phyloP scores from a whole-genome alignment of 2,329 filamentous ascomycete genomes.

The Penicillium sp. region DNA sequence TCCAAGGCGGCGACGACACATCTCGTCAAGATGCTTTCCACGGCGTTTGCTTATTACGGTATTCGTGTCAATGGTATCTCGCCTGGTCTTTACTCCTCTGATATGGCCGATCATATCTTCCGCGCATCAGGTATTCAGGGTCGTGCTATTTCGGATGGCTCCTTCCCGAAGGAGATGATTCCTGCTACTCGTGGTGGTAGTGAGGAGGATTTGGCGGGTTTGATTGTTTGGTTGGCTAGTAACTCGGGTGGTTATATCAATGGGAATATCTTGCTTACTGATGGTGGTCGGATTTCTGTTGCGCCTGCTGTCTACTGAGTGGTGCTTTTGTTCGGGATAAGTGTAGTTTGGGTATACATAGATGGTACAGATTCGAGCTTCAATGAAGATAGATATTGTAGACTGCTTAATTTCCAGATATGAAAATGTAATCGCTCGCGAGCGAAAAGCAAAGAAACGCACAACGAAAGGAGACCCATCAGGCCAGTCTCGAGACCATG shows the following conservation, averaged over 20 bases:
- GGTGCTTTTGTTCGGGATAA: neutral
- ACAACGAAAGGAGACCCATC: too few relatives aligned
- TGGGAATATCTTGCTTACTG: conserved; percentile 53
- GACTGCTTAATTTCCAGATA: neutral
- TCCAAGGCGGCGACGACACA: conserved; percentile 44
- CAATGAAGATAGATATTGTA: neutral
- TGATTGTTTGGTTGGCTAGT: conserved; percentile 57
- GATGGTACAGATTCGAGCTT: neutral
- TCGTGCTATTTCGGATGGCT: conserved; percentile 32
- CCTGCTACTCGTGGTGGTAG: conserved; percentile 54
- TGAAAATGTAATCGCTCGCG: neutral
- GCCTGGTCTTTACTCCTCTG: conserved; percentile 51
- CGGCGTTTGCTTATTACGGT: conserved; percentile 31
- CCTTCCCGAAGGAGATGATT: conserved; percentile 39
- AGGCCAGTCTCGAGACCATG: neutral
- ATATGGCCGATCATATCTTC: conserved; percentile 50
- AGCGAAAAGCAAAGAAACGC: neutral
- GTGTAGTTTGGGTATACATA: neutral
- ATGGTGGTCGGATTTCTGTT: conserved; percentile 53
- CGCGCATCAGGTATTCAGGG: conserved; percentile 30
- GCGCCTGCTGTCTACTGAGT: conserved; percentile 48
- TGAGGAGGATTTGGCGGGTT: conserved; percentile 56
- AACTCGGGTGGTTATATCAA: conserved; percentile 59
- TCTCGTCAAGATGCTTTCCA: conserved; percentile 44
- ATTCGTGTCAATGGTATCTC: conserved; percentile 46